Evolutionary conservation across 768 basidiomycete species (phyloP), one percentile per base, ranked within the genome.

Genomic region (Termitomyces sp.): DNA sequence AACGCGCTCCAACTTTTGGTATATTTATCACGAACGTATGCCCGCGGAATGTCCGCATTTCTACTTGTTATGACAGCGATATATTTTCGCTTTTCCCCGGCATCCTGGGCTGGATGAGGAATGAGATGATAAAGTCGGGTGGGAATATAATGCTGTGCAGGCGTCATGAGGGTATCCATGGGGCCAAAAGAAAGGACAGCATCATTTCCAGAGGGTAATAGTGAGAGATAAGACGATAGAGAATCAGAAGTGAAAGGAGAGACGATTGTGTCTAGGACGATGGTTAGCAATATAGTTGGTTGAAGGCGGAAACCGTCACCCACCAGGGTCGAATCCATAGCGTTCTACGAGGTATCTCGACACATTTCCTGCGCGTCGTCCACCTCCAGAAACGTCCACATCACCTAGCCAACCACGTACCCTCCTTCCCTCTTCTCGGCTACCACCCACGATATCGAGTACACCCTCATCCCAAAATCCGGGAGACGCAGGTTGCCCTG

Each of bases 1-100:
- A 94, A 93, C 2, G 91, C 91, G 65, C 89, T 91, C 91, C 92
- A 94, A 59, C 88, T 91, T 70, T 94, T 94, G 23, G 90, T 92
- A 65, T 94, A 94, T 88, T 91, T 89, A 61, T 93, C 91, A 53
- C 91, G 83, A 43, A 92, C 91, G 18, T 91, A 77, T 1, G 89
- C 88, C 47, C 91, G 82, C 11, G 91, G 88, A 23, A 91, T 86
- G 65, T 92, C 91, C 15, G 89, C 89, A 66, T 93, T 93, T 67
- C 90, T 87, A 78, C 85, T 89, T 13, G 81, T 79, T 16, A 93
- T 66, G 63, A 85, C 82, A 25, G 85, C 80, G 54, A 93, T 77
- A 61, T 89, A 93, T 62, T 85, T 80, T 57, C 83, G 79, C 63
- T 87, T 86, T 66, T 91, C 91, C 41, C 75, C 77, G 1, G 82